These are phyloP conservation scores for Tubosaeta sp. DNA, from an alignment of 768 basidiomycete genomes.

Conservation along the genomic window DNA sequence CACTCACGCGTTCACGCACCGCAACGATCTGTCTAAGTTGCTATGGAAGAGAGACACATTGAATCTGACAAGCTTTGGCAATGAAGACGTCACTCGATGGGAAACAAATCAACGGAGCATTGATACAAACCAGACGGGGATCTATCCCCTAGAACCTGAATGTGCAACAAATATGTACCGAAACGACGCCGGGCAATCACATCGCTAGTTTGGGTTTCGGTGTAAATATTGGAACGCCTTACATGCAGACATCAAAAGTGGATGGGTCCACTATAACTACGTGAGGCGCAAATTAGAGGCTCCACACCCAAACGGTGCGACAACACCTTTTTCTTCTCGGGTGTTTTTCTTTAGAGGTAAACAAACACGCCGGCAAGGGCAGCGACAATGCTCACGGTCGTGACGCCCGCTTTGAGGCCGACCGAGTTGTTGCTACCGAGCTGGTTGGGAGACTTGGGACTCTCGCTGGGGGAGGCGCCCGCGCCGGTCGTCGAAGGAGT, in stretches of 20 bases:
- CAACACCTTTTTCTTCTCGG: background rate
- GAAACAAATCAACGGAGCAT: background rate
- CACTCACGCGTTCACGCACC: too few species aligned
- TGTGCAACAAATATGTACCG: background rate
- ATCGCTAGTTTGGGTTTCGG: background rate
- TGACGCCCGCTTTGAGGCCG: constrained; percentile 2
- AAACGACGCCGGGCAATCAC: background rate
- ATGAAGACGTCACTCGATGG: too few species aligned
- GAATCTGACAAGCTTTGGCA: too few species aligned
- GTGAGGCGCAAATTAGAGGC: too few species aligned
- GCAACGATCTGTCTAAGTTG: background rate
- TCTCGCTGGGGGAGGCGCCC: background rate
- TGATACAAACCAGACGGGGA: background rate
- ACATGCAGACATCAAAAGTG: too few species aligned
- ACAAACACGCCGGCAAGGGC: constrained; percentile 10
- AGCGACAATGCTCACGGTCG: constrained; percentile 2
- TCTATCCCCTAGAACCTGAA: background rate
- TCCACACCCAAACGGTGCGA: background rate
- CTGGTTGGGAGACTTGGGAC: constrained; percentile 4
- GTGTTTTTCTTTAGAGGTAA: constrained; percentile 6
- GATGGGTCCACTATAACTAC: background rate
- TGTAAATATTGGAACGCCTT: background rate
- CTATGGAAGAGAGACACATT: background rate
- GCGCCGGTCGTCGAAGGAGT: background rate
- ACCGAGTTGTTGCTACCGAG: background rate